These are phyloP conservation scores for Parathielavia hyrcaniae DNA, from an alignment of 495 filamentous ascomycete genomes.

Conservation along the genomic window DNA sequence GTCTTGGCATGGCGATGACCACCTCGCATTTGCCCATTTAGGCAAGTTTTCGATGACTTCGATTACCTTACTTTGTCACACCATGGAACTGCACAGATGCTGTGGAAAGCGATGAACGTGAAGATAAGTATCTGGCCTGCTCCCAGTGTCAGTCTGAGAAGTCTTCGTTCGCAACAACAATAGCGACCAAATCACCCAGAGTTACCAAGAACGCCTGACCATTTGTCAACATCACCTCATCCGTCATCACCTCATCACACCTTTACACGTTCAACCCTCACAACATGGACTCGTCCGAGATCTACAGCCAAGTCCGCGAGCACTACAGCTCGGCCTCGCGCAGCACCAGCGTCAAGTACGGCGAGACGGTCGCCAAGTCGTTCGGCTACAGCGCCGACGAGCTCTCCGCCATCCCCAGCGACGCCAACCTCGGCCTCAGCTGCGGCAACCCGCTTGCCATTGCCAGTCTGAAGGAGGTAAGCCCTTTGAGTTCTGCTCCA, in stretches of 20 bases:
- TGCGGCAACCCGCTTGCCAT: conserved; percentile 60
- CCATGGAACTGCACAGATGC: too few species aligned
- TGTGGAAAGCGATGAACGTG: not conserved
- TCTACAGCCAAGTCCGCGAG: conserved; percentile 37
- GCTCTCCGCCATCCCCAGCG: conserved; percentile 48
- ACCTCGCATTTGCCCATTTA: not conserved
- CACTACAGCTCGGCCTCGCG: conserved; percentile 37
- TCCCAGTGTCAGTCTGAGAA: too few species aligned
- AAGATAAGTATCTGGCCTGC: not conserved
- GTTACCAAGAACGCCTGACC: too few species aligned
- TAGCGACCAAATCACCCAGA: too few species aligned
- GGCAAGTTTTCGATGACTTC: conserved; percentile 14
- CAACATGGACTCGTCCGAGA: conserved; percentile 18
- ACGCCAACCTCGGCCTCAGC: conserved; percentile 58
- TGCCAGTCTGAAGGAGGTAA: conserved; percentile 44
- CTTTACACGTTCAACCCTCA: too few species aligned
- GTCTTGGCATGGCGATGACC: not conserved
- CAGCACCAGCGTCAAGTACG: conserved; percentile 29
- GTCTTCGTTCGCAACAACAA: too few species aligned
- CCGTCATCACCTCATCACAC: too few species aligned
- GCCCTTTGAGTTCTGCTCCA: not conserved
- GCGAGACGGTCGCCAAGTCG: conserved; percentile 45
- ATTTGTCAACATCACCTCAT: not conserved
- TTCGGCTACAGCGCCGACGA: conserved; percentile 57
- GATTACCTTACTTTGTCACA: not conserved